These are phyloP conservation scores for Barnettozyma sp. DNA, from an alignment of 805 yeast species.

Conservation along the genomic window DNA sequence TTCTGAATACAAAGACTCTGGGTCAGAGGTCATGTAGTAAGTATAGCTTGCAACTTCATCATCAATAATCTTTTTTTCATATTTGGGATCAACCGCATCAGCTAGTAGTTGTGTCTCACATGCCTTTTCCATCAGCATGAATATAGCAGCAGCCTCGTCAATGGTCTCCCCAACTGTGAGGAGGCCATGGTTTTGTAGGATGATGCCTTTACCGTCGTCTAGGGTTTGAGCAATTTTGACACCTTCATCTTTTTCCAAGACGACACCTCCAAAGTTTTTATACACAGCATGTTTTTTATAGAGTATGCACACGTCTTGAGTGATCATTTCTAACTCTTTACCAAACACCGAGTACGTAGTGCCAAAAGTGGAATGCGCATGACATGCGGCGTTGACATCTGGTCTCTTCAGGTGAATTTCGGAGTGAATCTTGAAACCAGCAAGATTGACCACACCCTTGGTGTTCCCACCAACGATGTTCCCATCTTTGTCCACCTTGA, in stretches of 20 bases:
- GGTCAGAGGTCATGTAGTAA: constrained; percentile 50
- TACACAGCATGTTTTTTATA: constrained; percentile 64
- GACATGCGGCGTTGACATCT: constrained; percentile 67
- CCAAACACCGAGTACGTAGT: constrained; percentile 63
- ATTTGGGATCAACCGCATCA: constrained; percentile 41
- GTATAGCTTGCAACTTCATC: constrained; percentile 67
- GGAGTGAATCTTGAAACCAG: constrained; percentile 67
- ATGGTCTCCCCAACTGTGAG: constrained; percentile 64
- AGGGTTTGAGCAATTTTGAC: constrained; percentile 51
- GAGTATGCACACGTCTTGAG: constrained; percentile 68
- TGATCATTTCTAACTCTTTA: constrained; percentile 65
- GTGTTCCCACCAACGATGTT: constrained; percentile 53
- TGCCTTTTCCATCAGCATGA: constrained; percentile 52
- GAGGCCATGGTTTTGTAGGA: constrained; percentile 68
- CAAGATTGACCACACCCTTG: constrained; percentile 49
- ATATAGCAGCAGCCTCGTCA: constrained; percentile 68
- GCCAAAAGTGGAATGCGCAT: constrained; percentile 59
- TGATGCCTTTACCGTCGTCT: constrained; percentile 47
- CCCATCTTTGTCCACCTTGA: constrained; percentile 56
- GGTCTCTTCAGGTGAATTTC: constrained; percentile 63
- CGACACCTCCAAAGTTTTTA: constrained; percentile 71
- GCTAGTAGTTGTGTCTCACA: constrained; percentile 63
- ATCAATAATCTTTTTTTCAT: constrained; percentile 36
- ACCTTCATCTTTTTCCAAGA: constrained; percentile 60
- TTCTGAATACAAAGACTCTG: constrained; percentile 63